Base-by-base conservation (phyloP, 192 early-diverging fungal genomes). In the Obelidium mucronatum region DNA sequence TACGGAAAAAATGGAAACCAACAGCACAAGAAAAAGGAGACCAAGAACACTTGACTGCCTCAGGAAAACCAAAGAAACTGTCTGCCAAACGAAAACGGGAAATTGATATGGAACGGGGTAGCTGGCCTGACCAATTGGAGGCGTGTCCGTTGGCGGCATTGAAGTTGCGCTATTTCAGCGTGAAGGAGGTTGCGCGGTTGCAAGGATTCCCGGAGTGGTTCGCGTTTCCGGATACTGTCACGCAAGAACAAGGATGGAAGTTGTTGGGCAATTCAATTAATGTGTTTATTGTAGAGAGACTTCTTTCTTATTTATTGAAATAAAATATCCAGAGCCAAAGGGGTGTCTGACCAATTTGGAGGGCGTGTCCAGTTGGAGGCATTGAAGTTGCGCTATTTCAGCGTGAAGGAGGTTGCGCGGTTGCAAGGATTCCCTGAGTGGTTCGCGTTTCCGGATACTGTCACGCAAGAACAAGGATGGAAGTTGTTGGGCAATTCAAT, bases 201-300 rank as follows among this genome's bases (percentile, higher is more conserved):
- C 72, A 62, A 34, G 72, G 72, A 8, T 74, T 74, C 40, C 72
- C 72, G 13, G 60, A 74, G 26, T 74, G 72, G 59, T 91, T 94
- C 52, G 70, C 76, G 6, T 93, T 96, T 40, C 93, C 93, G 0
- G 67, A 65, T 1, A 75, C 71, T 1, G 87, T 88, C n/a, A 91
- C 86, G 2, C 73, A 84, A 11, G 92, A 90, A 73, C 94, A 96
- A 74, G 72, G 86, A 54, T 94, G 94, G 74, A 85, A 91, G 24
- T 85, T 93, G 34, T 76, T 96, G 13, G 94, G 94, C 1, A 96
- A 95, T 71, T 93, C 91, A 39, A 86, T 95, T 26, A 94, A 90
- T 62, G 92, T 94, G 51, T 85, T 82, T 51, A 84, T 94, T 3
- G 94, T 95, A 0, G 67, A 87, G 0, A 80, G 89, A 56, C 72